Evolutionary conservation across 23 red algal genomes (phyloP).

Genomic region (Cyanidioschyzon merolae): DNA sequence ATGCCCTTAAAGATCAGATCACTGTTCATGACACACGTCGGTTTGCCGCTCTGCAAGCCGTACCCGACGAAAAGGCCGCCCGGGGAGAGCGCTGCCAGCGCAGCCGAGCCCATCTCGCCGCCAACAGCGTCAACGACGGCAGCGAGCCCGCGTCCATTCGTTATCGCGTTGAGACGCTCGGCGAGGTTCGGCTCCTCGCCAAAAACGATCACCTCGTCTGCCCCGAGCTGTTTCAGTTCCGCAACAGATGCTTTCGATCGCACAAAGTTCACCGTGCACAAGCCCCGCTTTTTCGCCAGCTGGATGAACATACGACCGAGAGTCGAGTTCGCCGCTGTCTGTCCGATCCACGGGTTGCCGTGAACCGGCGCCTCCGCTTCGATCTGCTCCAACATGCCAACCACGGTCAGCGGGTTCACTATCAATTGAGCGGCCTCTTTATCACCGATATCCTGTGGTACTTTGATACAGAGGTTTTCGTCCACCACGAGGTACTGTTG

Average conservation of each 20-base stretch:
- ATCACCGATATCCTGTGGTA: conserved; percentile 20
- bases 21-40: conserved; percentile 17
- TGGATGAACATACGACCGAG: conserved; percentile 20
- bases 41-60: conserved; percentile 28
- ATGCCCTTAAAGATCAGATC: conserved; percentile 28
- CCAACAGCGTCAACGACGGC: conserved; percentile 26
- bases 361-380: not conserved
- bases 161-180: not conserved
- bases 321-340: conserved; percentile 33
- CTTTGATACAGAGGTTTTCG: not conserved
- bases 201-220: conserved; percentile 24
- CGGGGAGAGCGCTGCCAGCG: not conserved
- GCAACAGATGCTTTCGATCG: not conserved
- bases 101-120: conserved; percentile 16
- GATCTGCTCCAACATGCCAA: conserved; percentile 17
- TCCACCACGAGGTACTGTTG: conserved; percentile 30
- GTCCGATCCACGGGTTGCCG: conserved; percentile 25
- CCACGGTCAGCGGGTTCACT: conserved; percentile 27
- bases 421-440: conserved; percentile 24
- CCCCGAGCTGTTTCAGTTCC: conserved; percentile 22
- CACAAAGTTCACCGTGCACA: conserved; percentile 20
- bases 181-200: not conserved
- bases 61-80: conserved; percentile 24
- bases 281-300: not conserved
- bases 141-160: conserved; percentile 2